Percentiles rank a stretch among this genome's conserved stretches.
Evolutionary conservation across 768 basidiomycete genomes (phyloP).

Genomic region (Boletellus sp.): DNA sequence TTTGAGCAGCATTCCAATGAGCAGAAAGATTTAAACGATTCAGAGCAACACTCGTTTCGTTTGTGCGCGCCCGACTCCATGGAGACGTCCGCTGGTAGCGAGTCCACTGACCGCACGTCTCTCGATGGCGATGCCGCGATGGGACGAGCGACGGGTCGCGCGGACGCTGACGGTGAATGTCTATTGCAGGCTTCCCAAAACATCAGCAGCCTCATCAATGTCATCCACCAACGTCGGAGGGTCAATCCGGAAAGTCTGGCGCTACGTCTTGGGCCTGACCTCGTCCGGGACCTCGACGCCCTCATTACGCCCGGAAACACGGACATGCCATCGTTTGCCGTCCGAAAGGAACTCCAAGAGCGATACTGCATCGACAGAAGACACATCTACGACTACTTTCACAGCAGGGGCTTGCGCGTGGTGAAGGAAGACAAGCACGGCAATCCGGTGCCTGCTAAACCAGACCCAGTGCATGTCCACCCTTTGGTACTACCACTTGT

Average conservation of each 20-base stretch:
- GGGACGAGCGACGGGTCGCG: background rate
- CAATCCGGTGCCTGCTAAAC: constrained; percentile 36
- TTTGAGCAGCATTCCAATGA: constrained; percentile 20
- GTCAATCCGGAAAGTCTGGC: constrained; percentile 72
- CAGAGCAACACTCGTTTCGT: constrained; percentile 2
- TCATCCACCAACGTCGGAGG: constrained; percentile 35
- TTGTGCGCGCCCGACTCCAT: constrained; percentile 10
- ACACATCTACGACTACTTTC: constrained; percentile 79
- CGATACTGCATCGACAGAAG: constrained; percentile 67
- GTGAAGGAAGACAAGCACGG: constrained; percentile 62
- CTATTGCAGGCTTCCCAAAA: background rate
- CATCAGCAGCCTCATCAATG: constrained; percentile 2
- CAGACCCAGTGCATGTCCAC: constrained; percentile 16
- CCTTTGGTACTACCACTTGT: constrained; percentile 21
- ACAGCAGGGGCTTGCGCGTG: constrained; percentile 57
- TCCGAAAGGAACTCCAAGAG: constrained; percentile 67
- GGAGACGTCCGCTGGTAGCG: constrained; percentile 7
- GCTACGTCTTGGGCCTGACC: constrained; percentile 58
- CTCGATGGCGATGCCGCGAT: background rate
- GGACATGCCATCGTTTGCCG: constrained; percentile 73
- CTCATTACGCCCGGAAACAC: constrained; percentile 60
- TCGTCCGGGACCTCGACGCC: constrained; percentile 71
- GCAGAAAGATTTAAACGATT: constrained; percentile 15
- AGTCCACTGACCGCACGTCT: background rate
- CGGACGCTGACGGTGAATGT: constrained; percentile 2